Evolutionary conservation across 1,284 basidiomycete species (phyloP).

Genomic region (Calocybe gambosa): DNA sequence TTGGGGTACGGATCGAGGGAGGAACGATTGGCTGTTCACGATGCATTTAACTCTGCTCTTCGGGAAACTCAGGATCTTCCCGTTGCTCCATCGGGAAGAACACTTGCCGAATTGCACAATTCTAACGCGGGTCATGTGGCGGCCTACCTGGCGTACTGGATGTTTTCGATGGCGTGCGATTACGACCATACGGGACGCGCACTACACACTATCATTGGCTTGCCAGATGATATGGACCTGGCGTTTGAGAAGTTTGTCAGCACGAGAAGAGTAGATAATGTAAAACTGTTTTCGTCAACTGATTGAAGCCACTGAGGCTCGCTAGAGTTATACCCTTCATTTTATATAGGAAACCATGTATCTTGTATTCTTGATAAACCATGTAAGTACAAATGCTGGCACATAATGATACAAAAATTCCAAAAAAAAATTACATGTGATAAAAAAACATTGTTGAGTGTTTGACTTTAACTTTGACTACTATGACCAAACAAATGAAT

Average conservation of each 20-base stretch:
- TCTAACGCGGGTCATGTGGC: conserved; percentile 34
- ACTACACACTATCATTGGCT: conserved; percentile 27
- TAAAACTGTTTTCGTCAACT: conserved; percentile 6
- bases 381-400: conserved; percentile 6
- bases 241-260: conserved; percentile 25
- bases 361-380: no score
- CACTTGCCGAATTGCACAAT: conserved; percentile 30
- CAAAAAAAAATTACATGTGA: neutral
- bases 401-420: conserved; percentile 13
- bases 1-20: conserved; percentile 16
- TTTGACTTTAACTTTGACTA: neutral
- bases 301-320: neutral
- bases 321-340: neutral
- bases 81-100: conserved; percentile 28
- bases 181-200: conserved; percentile 33
- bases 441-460: neutral
- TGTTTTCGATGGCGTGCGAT: conserved; percentile 34
- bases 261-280: neutral
- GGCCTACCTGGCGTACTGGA: conserved; percentile 33
- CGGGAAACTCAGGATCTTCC: conserved; percentile 21
- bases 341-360: conserved; percentile 1
- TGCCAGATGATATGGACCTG: conserved; percentile 26
- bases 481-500: no score
- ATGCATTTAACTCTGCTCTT: conserved; percentile 26
- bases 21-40: conserved; percentile 24